Conservation (phyloP, 140 eudicot genomes). For the Stevia rebaudiana region DNA sequence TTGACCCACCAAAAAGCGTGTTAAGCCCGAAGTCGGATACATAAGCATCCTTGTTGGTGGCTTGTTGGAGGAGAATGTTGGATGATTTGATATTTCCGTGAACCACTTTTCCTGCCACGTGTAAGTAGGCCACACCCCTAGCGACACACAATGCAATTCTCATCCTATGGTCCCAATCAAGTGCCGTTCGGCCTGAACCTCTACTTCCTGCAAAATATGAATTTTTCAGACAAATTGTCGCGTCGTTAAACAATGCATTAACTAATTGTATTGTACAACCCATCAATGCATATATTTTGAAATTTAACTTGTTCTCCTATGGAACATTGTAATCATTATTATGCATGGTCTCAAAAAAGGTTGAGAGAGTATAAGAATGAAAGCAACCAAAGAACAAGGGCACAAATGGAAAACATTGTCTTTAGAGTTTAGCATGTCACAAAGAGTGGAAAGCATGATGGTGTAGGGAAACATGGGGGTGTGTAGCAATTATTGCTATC, state of each 20-base stretch:
- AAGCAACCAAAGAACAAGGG: conserved; percentile 15
- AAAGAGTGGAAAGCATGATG: conserved; percentile 27
- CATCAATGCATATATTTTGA: too few species aligned
- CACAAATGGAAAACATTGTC: background rate
- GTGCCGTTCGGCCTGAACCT: conserved; percentile 84
- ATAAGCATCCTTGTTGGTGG: conserved; percentile 43
- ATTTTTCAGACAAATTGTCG: background rate
- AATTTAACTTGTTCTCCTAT: too few species aligned
- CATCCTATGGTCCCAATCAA: conserved; percentile 87
- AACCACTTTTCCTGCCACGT: conserved; percentile 59
- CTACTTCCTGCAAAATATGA: conserved; percentile 54
- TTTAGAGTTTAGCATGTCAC: conserved; percentile 15
- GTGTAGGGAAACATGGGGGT: conserved; percentile 30
- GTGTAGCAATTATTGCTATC: conserved; percentile 17
- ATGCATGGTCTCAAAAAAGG: conserved; percentile 15
- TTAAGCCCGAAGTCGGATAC: conserved; percentile 79
- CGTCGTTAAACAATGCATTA: background rate
- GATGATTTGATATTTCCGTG: conserved; percentile 97
- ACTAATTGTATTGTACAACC: background rate
- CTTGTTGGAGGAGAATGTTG: conserved; percentile 68
- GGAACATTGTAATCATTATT: too few species aligned
- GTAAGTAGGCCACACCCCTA: conserved; percentile 61
- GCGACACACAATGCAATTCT: conserved; percentile 70
- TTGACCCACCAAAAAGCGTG: conserved; percentile 48
- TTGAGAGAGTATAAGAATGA: conserved; percentile 8